phyloP scores from a whole-genome alignment of 1,284 basidiomycete genomes.

The Somion occarium region DNA sequence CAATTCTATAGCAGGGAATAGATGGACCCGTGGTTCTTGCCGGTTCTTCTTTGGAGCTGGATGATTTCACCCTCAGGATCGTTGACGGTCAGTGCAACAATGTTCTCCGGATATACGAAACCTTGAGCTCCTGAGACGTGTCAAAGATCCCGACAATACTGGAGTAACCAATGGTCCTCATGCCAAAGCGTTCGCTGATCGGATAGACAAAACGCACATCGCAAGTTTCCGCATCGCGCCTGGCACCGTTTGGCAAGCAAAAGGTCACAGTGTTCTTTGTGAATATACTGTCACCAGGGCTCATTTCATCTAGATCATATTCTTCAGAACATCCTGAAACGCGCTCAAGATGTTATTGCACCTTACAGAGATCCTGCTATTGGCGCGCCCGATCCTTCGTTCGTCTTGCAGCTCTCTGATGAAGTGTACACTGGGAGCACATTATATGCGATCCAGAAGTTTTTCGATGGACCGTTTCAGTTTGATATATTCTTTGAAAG shows the following conservation, averaged over 20 bases:
- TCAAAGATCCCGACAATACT: constrained; percentile 53
- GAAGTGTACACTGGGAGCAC: constrained; percentile 71
- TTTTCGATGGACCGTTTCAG: constrained; percentile 78
- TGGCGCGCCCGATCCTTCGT: constrained; percentile 73
- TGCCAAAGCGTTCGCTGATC: constrained; percentile 54
- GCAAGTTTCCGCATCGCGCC: constrained; percentile 58
- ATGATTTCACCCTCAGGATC: constrained; percentile 77
- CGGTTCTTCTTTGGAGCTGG: constrained; percentile 74
- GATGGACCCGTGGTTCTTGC: constrained; percentile 62
- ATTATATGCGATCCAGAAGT: constrained; percentile 82
- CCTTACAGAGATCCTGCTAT: constrained; percentile 48
- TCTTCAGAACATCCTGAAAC: constrained; percentile 54
- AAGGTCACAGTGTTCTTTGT: constrained; percentile 39
- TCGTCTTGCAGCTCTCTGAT: constrained; percentile 72
- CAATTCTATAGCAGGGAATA: constrained; percentile 50
- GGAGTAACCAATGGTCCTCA: constrained; percentile 49
- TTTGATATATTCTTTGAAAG: constrained; percentile 88
- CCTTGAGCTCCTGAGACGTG: neutral
- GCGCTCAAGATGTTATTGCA: constrained; percentile 50
- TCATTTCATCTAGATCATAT: constrained; percentile 51
- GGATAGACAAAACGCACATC: constrained; percentile 71
- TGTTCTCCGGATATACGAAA: too few relatives aligned
- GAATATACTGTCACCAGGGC: neutral
- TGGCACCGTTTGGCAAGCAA: constrained; percentile 80
- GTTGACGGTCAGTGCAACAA: constrained; percentile 62